phyloP scores from a whole-genome alignment of 371 early-diverging fungal species.

The Saksenaea vasiformis region DNA sequence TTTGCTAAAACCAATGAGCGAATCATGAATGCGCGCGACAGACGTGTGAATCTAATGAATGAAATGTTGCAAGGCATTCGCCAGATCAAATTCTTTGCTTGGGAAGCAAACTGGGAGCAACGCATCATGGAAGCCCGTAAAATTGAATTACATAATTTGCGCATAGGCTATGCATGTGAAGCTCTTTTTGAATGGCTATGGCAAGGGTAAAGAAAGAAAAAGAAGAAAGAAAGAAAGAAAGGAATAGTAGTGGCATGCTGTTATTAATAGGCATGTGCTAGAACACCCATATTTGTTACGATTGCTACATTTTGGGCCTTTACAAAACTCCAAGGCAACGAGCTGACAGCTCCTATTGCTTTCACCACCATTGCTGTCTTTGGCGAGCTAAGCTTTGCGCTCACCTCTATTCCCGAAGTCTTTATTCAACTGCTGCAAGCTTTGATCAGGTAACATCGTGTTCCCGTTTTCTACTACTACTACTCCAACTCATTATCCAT shows the following conservation, averaged over 20 bases:
- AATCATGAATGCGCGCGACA: conserved; percentile 57
- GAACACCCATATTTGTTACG: conserved; percentile 60
- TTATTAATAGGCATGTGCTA: conserved; percentile 8
- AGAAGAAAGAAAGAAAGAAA: neutral
- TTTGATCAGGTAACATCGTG: conserved; percentile 30
- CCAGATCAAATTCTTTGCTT: conserved; percentile 75
- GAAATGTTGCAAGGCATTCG: conserved; percentile 68
- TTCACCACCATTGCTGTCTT: conserved; percentile 66
- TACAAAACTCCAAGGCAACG: conserved; percentile 56
- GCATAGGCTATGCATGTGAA: conserved; percentile 31
- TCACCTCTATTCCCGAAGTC: conserved; percentile 59
- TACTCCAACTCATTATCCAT: neutral
- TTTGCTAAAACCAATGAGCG: conserved; percentile 53
- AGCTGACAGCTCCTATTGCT: conserved; percentile 63
- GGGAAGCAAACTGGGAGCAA: conserved; percentile 50
- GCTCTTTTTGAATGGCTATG: conserved; percentile 36
- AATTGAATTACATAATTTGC: conserved; percentile 51
- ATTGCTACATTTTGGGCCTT: conserved; percentile 58
- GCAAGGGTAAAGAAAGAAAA: conserved; percentile 29
- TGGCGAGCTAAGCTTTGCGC: conserved; percentile 54
- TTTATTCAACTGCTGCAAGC: conserved; percentile 49
- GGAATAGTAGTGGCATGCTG: neutral
- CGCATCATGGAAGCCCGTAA: conserved; percentile 49
- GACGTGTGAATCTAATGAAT: conserved; percentile 55
- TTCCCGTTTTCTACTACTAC: neutral